A percentile compares a stretch with the other conserved stretches of the same genome.
Conservation (phyloP, 1,139 yeast genomes). For the Candida dubliniensis region DNA sequence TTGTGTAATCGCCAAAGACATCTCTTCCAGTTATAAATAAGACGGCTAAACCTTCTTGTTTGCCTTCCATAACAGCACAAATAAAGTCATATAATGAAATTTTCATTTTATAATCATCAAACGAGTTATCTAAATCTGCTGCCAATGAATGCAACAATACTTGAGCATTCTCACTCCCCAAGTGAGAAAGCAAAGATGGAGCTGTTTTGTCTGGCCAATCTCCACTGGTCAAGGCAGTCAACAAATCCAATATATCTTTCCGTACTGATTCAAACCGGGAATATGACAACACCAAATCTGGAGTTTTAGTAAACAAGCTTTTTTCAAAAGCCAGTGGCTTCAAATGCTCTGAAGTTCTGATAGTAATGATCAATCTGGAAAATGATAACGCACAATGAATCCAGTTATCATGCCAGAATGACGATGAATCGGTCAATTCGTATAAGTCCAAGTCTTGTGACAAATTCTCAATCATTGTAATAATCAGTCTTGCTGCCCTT, state of each 20-base stretch:
- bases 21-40: conserved; percentile 74
- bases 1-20: conserved; percentile 37
- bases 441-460: conserved; percentile 37
- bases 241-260: conserved; percentile 52
- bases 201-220: conserved; percentile 55
- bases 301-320: conserved; percentile 54
- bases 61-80: conserved; percentile 71
- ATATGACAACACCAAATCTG: conserved; percentile 61
- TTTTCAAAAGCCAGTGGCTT: conserved; percentile 67
- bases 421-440: conserved; percentile 43
- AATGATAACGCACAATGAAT: conserved; percentile 41
- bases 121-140: conserved; percentile 57
- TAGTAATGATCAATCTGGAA: conserved; percentile 47
- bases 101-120: conserved; percentile 57
- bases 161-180: conserved; percentile 65
- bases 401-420: conserved; percentile 47
- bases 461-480: conserved; percentile 51
- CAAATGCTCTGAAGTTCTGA: conserved; percentile 51
- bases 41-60: conserved; percentile 85
- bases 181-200: conserved; percentile 80
- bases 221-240: conserved; percentile 63
- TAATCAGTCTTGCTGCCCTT: conserved; percentile 59
- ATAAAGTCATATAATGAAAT: conserved; percentile 68
- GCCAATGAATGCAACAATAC: conserved; percentile 59
- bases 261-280: conserved; percentile 50